Percentiles rank a stretch among this genome's conserved stretches.
Evolutionary conservation across 1,139 yeast species (phyloP).

Genomic region (Taphrina sp.): DNA sequence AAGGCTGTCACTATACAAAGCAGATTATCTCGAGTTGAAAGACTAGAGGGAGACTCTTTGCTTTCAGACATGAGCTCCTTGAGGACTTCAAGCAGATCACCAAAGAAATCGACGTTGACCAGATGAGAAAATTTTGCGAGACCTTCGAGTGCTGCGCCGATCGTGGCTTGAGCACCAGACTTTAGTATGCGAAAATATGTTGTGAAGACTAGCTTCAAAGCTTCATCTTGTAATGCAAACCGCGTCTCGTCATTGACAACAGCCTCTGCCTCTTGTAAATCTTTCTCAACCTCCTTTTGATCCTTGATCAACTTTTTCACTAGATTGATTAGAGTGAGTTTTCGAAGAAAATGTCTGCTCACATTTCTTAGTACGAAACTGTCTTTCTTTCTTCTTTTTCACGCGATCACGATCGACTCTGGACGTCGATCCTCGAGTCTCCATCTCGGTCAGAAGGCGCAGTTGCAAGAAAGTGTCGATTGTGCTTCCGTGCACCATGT

Average conservation of each 20-base stretch:
- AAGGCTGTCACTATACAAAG: slow-evolving; percentile 88
- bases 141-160: slow-evolving; percentile 89
- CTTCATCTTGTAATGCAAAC: slow-evolving; percentile 79
- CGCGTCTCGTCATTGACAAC: slow-evolving; percentile 84
- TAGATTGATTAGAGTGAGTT: slow-evolving; percentile 39
- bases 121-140: slow-evolving; percentile 83
- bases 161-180: slow-evolving; percentile 60
- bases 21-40: slow-evolving; percentile 61
- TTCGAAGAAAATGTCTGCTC: slow-evolving; percentile 36
- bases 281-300: slow-evolving; percentile 80
- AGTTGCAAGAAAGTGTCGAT: slow-evolving; percentile 70
- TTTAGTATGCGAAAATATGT: slow-evolving; percentile 75
- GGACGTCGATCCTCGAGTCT: slow-evolving; percentile 57
- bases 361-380: slow-evolving; percentile 83
- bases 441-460: slow-evolving; percentile 71
- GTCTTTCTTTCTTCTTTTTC: slow-evolving; percentile 83
- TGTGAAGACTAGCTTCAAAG: slow-evolving; percentile 67
- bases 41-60: slow-evolving; percentile 35
- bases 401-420: slow-evolving; percentile 50
- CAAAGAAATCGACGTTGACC: slow-evolving; percentile 87
- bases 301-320: slow-evolving; percentile 71
- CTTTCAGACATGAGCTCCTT: slow-evolving; percentile 59
- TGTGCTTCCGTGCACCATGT: slow-evolving; percentile 79
- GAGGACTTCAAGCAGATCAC: slow-evolving; percentile 85
- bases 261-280: slow-evolving; percentile 80